Percentiles rank a stretch among this genome's conserved stretches.
Conservation (phyloP, 2,329 filamentous ascomycete genomes). For the Lasiodiplodia hormozganensis region DNA sequence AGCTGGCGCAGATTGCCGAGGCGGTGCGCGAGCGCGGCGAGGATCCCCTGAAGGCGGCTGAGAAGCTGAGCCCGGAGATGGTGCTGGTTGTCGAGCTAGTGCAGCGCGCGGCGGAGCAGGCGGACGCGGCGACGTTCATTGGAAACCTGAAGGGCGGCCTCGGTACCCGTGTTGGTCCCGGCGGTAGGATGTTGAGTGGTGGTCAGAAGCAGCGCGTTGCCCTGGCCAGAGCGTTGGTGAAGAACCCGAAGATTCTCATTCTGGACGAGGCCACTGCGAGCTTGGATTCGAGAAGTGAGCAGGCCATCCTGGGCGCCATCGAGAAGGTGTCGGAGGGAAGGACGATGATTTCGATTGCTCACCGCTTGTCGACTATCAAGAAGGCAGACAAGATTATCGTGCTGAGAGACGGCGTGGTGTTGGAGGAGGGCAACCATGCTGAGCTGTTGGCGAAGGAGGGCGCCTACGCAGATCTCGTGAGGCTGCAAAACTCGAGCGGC, state of each 20-base stretch:
- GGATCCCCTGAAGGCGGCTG: conserved; percentile 54
- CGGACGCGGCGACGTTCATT: conserved; percentile 66
- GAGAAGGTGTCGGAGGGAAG: conserved; percentile 42
- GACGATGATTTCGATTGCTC: conserved; percentile 48
- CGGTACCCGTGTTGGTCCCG: conserved; percentile 59
- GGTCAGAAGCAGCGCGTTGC: conserved; percentile 66
- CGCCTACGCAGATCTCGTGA: conserved; percentile 58
- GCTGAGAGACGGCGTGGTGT: conserved; percentile 45
- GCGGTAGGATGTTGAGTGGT: conserved; percentile 63
- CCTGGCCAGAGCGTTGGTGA: conserved; percentile 62
- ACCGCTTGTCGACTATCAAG: conserved; percentile 47
- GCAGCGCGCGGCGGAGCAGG: conserved; percentile 59
- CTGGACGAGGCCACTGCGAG: conserved; percentile 69
- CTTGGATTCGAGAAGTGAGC: conserved; percentile 65
- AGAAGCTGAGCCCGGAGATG: conserved; percentile 52
- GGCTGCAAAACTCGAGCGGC: conserved; percentile 49
- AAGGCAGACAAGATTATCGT: conserved; percentile 48
- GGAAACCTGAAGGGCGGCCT: conserved; percentile 57
- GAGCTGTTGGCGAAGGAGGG: conserved; percentile 45
- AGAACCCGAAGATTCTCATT: conserved; percentile 64
- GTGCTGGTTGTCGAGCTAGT: conserved; percentile 61
- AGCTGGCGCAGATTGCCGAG: conserved; percentile 59
- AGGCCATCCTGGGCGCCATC: conserved; percentile 57
- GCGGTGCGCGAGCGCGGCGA: conserved; percentile 58
- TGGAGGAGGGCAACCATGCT: conserved; percentile 47